These are phyloP conservation scores for Bauhinia variegata DNA, from an alignment of 306 rosid species.

Conservation along the genomic window DNA sequence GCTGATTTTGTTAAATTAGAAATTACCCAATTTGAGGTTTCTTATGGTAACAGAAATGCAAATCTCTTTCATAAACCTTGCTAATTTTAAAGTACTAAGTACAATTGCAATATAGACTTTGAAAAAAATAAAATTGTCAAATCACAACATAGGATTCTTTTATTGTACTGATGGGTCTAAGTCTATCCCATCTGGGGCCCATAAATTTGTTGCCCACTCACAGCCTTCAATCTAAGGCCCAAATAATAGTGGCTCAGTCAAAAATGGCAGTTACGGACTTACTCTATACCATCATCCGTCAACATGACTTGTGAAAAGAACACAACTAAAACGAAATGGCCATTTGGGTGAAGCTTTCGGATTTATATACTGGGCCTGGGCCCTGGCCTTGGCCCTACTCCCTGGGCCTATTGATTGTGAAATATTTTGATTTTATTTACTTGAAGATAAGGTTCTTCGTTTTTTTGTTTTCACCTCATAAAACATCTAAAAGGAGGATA, in stretches of 20 bases:
- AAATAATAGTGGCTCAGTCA: background rate
- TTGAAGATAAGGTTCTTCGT: slow-evolving; percentile 4
- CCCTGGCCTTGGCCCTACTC: background rate
- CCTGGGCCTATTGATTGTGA: slow-evolving; percentile 6
- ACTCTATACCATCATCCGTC: slow-evolving; percentile 9
- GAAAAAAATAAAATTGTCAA: background rate
- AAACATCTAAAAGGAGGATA: slow-evolving; percentile 31
- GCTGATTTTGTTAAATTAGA: slow-evolving; percentile 27
- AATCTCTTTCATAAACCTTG: background rate
- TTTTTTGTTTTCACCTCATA: background rate
- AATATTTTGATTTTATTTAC: slow-evolving; percentile 1
- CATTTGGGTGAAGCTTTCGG: background rate
- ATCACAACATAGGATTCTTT: slow-evolving; percentile 52
- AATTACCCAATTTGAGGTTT: slow-evolving; percentile 6
- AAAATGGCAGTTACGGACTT: slow-evolving; percentile 20
- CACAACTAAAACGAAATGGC: background rate
- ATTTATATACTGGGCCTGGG: background rate
- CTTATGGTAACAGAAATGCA: background rate
- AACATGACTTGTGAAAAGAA: background rate
- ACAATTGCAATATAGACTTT: background rate
- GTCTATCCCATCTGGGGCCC: slow-evolving; percentile 40
- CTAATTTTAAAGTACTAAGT: background rate
- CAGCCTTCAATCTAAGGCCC: slow-evolving; percentile 44
- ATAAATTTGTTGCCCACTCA: slow-evolving; percentile 42
- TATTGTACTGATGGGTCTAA: slow-evolving; percentile 34